phyloP scores from a whole-genome alignment of 805 yeast genomes.

The Torulaspora gathmanii region DNA sequence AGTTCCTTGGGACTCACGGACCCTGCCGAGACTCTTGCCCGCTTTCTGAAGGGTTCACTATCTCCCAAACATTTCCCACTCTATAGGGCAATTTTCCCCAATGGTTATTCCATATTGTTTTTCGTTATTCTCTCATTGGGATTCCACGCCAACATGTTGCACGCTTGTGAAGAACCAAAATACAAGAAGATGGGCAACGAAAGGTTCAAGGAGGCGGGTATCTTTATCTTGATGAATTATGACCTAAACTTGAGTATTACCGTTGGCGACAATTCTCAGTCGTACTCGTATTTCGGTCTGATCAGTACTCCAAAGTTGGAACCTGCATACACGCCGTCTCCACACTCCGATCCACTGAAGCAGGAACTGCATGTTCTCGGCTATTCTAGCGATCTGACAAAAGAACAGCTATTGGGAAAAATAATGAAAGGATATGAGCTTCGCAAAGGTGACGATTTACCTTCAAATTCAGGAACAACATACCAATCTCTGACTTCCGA shows the following conservation, averaged over 20 bases:
- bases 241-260: slow-evolving; percentile 19
- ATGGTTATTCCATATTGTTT: slow-evolving; percentile 31
- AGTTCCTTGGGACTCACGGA: slow-evolving; percentile 48
- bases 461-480: slow-evolving; percentile 11
- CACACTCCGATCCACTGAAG: slow-evolving; percentile 24
- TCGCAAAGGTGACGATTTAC: slow-evolving; percentile 13
- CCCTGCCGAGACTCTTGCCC: slow-evolving; percentile 36
- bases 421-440: slow-evolving; percentile 31
- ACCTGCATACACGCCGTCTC: slow-evolving; percentile 30
- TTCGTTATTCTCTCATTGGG: slow-evolving; percentile 78
- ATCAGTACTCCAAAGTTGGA: slow-evolving; percentile 32
- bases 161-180: slow-evolving; percentile 69
- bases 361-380: slow-evolving; percentile 26
- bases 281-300: slow-evolving; percentile 29
- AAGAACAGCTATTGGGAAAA: slow-evolving; percentile 12
- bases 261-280: slow-evolving; percentile 3
- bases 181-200: slow-evolving; percentile 58
- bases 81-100: slow-evolving; percentile 34
- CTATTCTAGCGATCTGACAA: slow-evolving; percentile 16
- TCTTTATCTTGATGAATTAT: slow-evolving; percentile 43
- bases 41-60: slow-evolving; percentile 30
- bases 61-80: slow-evolving; percentile 29
- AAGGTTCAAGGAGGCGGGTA: slow-evolving; percentile 68
- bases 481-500: slow-evolving; percentile 18
- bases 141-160: slow-evolving; percentile 79